Conservation (phyloP, 2,329 filamentous ascomycete species). For the Tolypocladium paradoxum region DNA sequence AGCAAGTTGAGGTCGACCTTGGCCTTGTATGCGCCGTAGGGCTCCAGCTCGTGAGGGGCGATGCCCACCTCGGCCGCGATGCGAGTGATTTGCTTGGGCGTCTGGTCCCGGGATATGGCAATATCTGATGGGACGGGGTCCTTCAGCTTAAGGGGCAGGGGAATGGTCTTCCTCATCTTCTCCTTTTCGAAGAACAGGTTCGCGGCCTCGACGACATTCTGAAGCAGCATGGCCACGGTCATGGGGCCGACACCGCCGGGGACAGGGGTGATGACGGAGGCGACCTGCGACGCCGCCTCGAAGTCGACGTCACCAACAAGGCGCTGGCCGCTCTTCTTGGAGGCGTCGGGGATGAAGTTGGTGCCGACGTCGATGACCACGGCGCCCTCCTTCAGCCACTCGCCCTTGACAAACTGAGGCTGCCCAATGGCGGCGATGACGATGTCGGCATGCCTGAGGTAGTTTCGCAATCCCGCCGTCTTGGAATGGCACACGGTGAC, state of each 20-base stretch:
- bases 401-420: conserved; percentile 79
- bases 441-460: conserved; percentile 78
- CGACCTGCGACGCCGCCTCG: conserved; percentile 71
- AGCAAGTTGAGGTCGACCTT: conserved; percentile 81
- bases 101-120: conserved; percentile 77
- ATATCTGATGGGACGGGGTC: conserved; percentile 92
- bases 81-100: conserved; percentile 81
- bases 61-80: conserved; percentile 84
- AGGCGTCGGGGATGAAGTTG: conserved; percentile 82
- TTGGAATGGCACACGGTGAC: conserved; percentile 94
- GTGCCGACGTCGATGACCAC: conserved; percentile 97
- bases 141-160: conserved; percentile 71
- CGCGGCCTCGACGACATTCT: conserved; percentile 87
- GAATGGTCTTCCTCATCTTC: conserved; percentile 67
- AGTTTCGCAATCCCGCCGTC: conserved; percentile 60
- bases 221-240: conserved; percentile 96
- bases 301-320: conserved; percentile 95
- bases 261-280: conserved; percentile 89
- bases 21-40: conserved; percentile 90
- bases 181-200: conserved; percentile 72
- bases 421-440: conserved; percentile 87
- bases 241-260: conserved; percentile 96
- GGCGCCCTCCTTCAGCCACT: conserved; percentile 90
- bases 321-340: conserved; percentile 84
- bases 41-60: conserved; percentile 78